These are phyloP conservation scores for Aphanocladium album DNA, from an alignment of 2,329 filamentous ascomycete species.

Conservation along the genomic window DNA sequence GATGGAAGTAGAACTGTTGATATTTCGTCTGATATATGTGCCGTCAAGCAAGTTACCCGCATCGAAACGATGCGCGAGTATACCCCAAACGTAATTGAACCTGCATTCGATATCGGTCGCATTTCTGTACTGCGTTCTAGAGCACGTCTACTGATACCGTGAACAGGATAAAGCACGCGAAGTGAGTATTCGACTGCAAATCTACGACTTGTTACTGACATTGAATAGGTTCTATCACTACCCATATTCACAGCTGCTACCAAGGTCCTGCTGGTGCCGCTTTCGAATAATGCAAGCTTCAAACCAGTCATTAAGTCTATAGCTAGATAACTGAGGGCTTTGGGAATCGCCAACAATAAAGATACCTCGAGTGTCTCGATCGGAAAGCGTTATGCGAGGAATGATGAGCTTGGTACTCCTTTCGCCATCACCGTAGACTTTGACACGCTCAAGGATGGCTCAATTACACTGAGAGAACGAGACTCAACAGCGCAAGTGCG, in stretches of 20 bases:
- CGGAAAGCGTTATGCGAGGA: conserved; percentile 81
- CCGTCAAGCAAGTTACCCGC: conserved; percentile 37
- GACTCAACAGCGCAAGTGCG: conserved; percentile 82
- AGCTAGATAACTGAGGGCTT: conserved; percentile 62
- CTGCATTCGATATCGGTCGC: conserved; percentile 81
- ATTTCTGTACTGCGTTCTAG: conserved; percentile 50
- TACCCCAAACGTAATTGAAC: conserved; percentile 87
- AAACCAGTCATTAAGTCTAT: conserved; percentile 62
- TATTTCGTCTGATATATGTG: conserved; percentile 13
- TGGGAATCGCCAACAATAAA: conserved; percentile 70
- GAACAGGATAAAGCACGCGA: conserved; percentile 61
- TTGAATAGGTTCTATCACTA: conserved; percentile 35
- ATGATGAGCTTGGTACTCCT: conserved; percentile 86
- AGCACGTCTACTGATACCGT: conserved; percentile 83
- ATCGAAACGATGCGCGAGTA: conserved; percentile 75
- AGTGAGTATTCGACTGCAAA: not conserved
- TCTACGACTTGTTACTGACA: not conserved
- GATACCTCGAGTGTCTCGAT: conserved; percentile 82
- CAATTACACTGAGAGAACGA: conserved; percentile 75
- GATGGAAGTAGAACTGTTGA: conserved; percentile 13
- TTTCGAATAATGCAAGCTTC: conserved; percentile 71
- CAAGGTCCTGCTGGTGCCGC: conserved; percentile 79
- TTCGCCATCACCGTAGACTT: conserved; percentile 88
- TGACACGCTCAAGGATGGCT: conserved; percentile 77
- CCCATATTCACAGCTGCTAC: conserved; percentile 65